phyloP scores from a whole-genome alignment of 2,329 filamentous ascomycete species.

The Byssothecium circinans region DNA sequence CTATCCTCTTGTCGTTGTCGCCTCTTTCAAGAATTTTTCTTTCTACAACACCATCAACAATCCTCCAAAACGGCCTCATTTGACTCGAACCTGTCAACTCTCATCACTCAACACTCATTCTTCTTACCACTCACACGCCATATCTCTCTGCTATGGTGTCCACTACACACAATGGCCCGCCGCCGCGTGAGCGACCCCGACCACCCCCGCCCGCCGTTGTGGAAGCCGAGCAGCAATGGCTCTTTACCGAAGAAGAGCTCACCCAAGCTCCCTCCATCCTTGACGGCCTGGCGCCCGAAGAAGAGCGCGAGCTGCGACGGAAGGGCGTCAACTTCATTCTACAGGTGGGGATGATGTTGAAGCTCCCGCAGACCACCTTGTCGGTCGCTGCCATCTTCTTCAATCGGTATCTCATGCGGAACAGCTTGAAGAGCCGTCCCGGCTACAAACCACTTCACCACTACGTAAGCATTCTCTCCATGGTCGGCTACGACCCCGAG shows the following conservation, averaged over 20 bases:
- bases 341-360: conserved; percentile 88
- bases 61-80: neutral
- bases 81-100: neutral
- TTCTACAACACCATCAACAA: neutral
- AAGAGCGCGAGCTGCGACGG: conserved; percentile 78
- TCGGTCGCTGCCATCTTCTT: conserved; percentile 93
- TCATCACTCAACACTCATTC: neutral
- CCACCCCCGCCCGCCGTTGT: conserved; percentile 52
- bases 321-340: conserved; percentile 98
- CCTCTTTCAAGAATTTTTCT: neutral
- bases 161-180: conserved; percentile 19
- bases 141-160: conserved; percentile 32
- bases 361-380: conserved; percentile 87
- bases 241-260: conserved; percentile 83
- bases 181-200: conserved; percentile 35
- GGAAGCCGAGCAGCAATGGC: conserved; percentile 74
- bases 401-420: conserved; percentile 93
- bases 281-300: conserved; percentile 74
- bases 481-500: neutral
- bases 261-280: conserved; percentile 79
- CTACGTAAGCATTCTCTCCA: conserved; percentile 55
- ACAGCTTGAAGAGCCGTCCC: conserved; percentile 74
- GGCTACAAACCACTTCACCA: conserved; percentile 75
- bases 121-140: neutral
- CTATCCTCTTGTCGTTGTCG: no score